Conservation (phyloP, 805 yeast genomes). For the Zygoascus ofunaensis region DNA sequence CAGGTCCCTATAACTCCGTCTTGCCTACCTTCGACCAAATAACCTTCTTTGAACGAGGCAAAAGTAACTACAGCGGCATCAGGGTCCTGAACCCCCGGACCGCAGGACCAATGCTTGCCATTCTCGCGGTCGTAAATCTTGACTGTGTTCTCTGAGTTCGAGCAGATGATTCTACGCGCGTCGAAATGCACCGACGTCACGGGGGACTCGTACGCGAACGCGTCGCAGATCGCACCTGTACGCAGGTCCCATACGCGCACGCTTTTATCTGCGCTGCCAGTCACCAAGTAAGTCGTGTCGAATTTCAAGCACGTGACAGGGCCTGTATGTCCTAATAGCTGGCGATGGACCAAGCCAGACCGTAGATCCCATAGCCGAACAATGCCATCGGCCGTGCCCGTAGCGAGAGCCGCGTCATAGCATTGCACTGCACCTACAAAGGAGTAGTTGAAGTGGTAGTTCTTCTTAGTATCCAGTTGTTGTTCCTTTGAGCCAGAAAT, state of each 20-base stretch:
- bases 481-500: conserved; percentile 1
- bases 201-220: conserved; percentile 51
- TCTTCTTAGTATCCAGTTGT: not conserved
- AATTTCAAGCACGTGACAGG: conserved; percentile 61
- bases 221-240: conserved; percentile 52
- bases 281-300: conserved; percentile 52
- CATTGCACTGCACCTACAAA: conserved; percentile 62
- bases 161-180: conserved; percentile 43
- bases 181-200: conserved; percentile 54
- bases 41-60: conserved; percentile 52
- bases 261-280: conserved; percentile 56
- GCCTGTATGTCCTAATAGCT: conserved; percentile 58
- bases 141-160: conserved; percentile 41
- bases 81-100: conserved; percentile 32
- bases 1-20: conserved; percentile 57
- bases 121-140: conserved; percentile 51
- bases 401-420: conserved; percentile 66
- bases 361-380: conserved; percentile 73
- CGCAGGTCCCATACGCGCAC: conserved; percentile 67
- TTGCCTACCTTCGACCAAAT: conserved; percentile 53
- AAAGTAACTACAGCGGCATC: conserved; percentile 29
- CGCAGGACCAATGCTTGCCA: conserved; percentile 46
- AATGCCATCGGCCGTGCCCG: conserved; percentile 69
- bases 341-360: conserved; percentile 54
- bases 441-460: conserved; percentile 22